Evolutionary conservation across 805 yeast species (phyloP).

Genomic region (Yarrowia hollandica): DNA sequence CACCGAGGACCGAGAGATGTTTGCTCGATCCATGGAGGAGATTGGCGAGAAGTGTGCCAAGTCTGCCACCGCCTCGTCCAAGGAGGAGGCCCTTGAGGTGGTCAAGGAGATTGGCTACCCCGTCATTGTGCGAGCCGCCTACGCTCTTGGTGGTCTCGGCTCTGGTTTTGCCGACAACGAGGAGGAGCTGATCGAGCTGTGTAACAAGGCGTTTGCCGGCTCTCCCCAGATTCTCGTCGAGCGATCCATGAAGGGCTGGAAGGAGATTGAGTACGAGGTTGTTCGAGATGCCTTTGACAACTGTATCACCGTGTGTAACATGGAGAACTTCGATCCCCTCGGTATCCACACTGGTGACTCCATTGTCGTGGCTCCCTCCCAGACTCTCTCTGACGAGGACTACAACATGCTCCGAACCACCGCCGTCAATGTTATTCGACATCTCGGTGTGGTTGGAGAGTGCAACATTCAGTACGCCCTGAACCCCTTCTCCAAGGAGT

Average conservation of each 20-base stretch:
- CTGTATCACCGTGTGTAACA: slow-evolving; percentile 98
- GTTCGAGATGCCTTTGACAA: slow-evolving; percentile 96
- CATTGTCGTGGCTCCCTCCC: slow-evolving; percentile 98
- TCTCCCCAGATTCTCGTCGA: slow-evolving; percentile 96
- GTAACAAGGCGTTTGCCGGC: slow-evolving; percentile 89
- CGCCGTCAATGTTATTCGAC: slow-evolving; percentile 95
- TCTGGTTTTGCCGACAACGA: slow-evolving; percentile 95
- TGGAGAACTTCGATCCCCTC: slow-evolving; percentile 98
- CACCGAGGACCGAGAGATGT: slow-evolving; percentile 96
- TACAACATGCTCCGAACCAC: slow-evolving; percentile 97
- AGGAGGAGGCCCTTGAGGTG: slow-evolving; percentile 81
- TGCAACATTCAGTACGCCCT: slow-evolving; percentile 97
- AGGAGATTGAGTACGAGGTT: slow-evolving; percentile 97
- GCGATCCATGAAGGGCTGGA: slow-evolving; percentile 98
- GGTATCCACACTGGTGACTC: slow-evolving; percentile 99
- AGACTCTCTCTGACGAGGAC: slow-evolving; percentile 93
- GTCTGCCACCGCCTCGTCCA: slow-evolving; percentile 78
- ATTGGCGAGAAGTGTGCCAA: slow-evolving; percentile 94
- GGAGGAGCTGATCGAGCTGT: slow-evolving; percentile 74
- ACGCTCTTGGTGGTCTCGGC: slow-evolving; percentile 95
- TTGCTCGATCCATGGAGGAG: slow-evolving; percentile 92
- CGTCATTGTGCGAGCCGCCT: slow-evolving; percentile 95
- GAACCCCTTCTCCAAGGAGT: slow-evolving; percentile 89
- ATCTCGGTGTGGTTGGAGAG: slow-evolving; percentile 98
- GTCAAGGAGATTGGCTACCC: slow-evolving; percentile 90